Percentiles rank a stretch among this genome's conserved stretches.
phyloP scores from a whole-genome alignment of 441 rosid genomes.

The Arabidopsis hybrid region DNA sequence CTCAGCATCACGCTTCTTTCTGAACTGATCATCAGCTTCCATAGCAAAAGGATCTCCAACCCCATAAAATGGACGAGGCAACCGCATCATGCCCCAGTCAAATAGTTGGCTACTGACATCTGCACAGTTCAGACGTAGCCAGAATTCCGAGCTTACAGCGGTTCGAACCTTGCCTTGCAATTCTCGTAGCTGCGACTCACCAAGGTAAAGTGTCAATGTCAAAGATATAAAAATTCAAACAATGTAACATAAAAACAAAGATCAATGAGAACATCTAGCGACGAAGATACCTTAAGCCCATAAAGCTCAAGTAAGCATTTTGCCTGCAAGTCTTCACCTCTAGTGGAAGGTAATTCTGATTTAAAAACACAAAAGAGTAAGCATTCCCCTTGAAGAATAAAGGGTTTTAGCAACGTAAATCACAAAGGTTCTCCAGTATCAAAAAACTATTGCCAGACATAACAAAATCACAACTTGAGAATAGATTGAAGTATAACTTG shows the following conservation, averaged over 20 bases:
- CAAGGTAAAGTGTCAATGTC: constrained; percentile 33
- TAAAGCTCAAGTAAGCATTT: constrained; percentile 96
- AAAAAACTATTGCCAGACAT: background rate
- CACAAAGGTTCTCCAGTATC: background rate
- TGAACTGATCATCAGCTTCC: constrained; percentile 89
- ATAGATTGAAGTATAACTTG: constrained; percentile 5
- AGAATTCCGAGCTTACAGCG: constrained; percentile 85
- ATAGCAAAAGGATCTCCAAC: constrained; percentile 87
- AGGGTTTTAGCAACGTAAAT: background rate
- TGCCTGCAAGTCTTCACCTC: constrained; percentile 94
- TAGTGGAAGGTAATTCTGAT: constrained; percentile 86
- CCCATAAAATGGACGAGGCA: constrained; percentile 85
- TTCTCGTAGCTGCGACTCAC: constrained; percentile 71
- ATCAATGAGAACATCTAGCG: background rate
- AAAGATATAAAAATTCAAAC: constrained; percentile 23
- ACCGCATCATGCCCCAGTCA: constrained; percentile 97
- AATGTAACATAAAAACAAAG: constrained; percentile 10
- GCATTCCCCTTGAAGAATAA: constrained; percentile 15
- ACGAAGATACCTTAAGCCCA: constrained; percentile 79
- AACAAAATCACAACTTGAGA: background rate
- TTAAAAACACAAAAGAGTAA: constrained; percentile 41
- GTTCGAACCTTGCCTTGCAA: constrained; percentile 82
- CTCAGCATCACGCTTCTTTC: constrained; percentile 98
- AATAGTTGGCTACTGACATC: constrained; percentile 76
- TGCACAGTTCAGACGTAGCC: constrained; percentile 80